Evolutionary conservation across 2,329 filamentous ascomycete genomes (phyloP).

Genomic region (Penicillium glabrum): DNA sequence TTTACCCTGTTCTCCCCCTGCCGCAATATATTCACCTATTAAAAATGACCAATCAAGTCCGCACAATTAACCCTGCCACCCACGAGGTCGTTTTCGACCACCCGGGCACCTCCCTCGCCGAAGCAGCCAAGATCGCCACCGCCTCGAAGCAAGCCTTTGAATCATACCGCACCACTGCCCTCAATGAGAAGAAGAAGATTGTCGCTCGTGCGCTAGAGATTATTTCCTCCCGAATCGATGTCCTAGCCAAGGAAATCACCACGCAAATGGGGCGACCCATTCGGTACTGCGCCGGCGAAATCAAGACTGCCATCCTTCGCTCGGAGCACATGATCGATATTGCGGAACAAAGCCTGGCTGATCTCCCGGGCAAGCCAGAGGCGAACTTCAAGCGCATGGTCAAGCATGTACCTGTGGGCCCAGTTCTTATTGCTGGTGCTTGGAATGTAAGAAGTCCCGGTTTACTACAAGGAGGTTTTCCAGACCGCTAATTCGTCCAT

Average conservation of each 20-base stretch:
- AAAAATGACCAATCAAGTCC: slow-evolving; percentile 28
- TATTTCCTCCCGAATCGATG: slow-evolving; percentile 68
- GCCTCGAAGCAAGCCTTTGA: slow-evolving; percentile 29
- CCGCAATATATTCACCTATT: background rate
- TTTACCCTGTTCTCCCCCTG: background rate
- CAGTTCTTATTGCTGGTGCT: slow-evolving; percentile 81
- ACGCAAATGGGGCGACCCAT: slow-evolving; percentile 92
- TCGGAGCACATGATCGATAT: slow-evolving; percentile 82
- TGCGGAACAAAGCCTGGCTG: slow-evolving; percentile 62
- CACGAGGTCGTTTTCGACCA: slow-evolving; percentile 80
- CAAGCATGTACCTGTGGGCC: slow-evolving; percentile 79
- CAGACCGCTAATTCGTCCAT: slow-evolving; percentile 1
- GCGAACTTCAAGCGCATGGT: slow-evolving; percentile 86
- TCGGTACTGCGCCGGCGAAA: slow-evolving; percentile 75
- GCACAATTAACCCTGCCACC: slow-evolving; percentile 83
- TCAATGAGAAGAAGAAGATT: slow-evolving; percentile 74
- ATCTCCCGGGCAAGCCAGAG: slow-evolving; percentile 78
- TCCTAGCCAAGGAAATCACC: slow-evolving; percentile 76
- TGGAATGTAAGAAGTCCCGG: slow-evolving; percentile 75
- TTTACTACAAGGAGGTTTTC: background rate
- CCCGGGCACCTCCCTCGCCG: slow-evolving; percentile 57
- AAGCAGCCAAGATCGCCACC: slow-evolving; percentile 27
- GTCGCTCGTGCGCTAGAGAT: slow-evolving; percentile 74
- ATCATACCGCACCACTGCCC: slow-evolving; percentile 66
- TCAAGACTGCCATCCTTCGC: slow-evolving; percentile 77